Conservation (phyloP, 1,139 yeast species). For the Blastobotrys raffinosifermentans region DNA sequence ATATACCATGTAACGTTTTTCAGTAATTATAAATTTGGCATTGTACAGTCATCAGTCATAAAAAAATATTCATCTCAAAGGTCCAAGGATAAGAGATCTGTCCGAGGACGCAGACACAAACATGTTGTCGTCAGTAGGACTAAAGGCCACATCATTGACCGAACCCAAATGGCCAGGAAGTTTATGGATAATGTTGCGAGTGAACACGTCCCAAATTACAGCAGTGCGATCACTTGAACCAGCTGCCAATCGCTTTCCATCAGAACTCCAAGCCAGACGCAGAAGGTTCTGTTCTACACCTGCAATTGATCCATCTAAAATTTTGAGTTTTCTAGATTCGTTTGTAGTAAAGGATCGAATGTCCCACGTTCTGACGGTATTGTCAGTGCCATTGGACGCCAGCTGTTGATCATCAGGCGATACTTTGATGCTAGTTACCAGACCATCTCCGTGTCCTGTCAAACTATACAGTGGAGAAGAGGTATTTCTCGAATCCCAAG, state of each 20-base stretch:
- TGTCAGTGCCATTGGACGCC: conserved; percentile 54
- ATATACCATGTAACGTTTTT: too few species aligned
- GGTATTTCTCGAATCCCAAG: conserved; percentile 45
- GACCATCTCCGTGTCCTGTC: conserved; percentile 40
- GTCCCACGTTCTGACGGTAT: conserved; percentile 52
- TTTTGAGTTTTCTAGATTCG: conserved; percentile 38
- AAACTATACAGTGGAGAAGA: conserved; percentile 40
- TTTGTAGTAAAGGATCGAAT: conserved; percentile 41
- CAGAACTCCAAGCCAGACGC: conserved; percentile 43
- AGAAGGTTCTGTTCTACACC: conserved; percentile 50
- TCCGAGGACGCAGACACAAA: conserved; percentile 18
- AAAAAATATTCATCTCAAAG: conserved; percentile 11
- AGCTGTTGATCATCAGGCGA: conserved; percentile 45
- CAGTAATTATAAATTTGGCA: not conserved
- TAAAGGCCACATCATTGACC: conserved; percentile 52
- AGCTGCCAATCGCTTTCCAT: conserved; percentile 39
- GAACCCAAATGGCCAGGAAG: conserved; percentile 57
- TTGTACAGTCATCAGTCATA: too few species aligned
- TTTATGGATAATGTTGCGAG: conserved; percentile 44
- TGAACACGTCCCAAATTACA: conserved; percentile 55
- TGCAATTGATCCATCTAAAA: conserved; percentile 55
- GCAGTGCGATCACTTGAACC: conserved; percentile 61
- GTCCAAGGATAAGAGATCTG: conserved; percentile 26
- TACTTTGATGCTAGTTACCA: conserved; percentile 49
- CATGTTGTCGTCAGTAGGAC: conserved; percentile 31